Conservation (phyloP, 1,284 basidiomycete species). For the Erythrobasidium hasegawianum region DNA sequence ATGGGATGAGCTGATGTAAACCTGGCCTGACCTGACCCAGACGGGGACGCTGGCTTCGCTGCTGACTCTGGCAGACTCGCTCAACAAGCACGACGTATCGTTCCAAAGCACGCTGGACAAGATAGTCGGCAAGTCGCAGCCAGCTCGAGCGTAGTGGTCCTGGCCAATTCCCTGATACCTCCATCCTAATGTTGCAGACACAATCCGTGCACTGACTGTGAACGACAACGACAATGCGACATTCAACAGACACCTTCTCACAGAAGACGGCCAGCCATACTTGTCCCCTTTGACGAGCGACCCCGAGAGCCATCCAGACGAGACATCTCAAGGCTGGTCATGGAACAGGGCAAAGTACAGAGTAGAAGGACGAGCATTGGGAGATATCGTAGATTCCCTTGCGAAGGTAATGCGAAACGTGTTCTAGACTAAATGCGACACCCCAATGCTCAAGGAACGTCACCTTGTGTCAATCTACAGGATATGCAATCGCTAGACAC, state of each 20-base stretch:
- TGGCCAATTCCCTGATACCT: background rate
- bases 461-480: conserved; percentile 21
- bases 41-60: conserved; percentile 91
- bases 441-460: too few relatives aligned
- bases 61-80: conserved; percentile 81
- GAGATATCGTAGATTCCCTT: conserved; percentile 42
- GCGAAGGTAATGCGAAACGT: conserved; percentile 39
- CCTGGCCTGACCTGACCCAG: too few relatives aligned
- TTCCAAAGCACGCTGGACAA: conserved; percentile 86
- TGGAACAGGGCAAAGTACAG: conserved; percentile 45
- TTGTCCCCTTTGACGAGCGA: conserved; percentile 38
- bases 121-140: conserved; percentile 88
- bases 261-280: conserved; percentile 44
- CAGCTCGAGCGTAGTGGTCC: too few relatives aligned
- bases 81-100: conserved; percentile 85
- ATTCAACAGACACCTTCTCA: conserved; percentile 52
- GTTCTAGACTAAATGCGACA: too few relatives aligned
- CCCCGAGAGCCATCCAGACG: conserved; percentile 18
- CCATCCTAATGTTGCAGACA: conserved; percentile 13
- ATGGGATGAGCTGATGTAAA: background rate
- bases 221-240: conserved; percentile 25
- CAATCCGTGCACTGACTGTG: conserved; percentile 25
- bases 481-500: conserved; percentile 51
- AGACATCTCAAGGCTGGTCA: conserved; percentile 33
- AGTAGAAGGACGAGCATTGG: conserved; percentile 36